A percentile compares a stretch with the other conserved stretches of the same genome.
phyloP scores from a whole-genome alignment of 176 grass and related monocot species.

The Thinopyrum elongatum region DNA sequence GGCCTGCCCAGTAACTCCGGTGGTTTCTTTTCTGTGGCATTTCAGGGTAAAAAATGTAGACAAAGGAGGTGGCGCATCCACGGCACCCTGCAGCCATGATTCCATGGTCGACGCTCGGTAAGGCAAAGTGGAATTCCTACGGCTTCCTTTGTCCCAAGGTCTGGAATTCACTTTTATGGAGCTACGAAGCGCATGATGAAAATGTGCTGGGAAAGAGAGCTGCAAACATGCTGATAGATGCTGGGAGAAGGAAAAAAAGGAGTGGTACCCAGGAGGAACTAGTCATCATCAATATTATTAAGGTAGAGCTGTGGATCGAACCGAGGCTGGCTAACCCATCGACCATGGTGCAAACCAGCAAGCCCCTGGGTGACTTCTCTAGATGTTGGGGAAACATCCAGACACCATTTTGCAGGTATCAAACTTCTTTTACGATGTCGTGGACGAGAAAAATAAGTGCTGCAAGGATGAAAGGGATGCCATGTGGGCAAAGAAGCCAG shows the following conservation, averaged over 20 bases:
- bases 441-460: constrained; percentile 11
- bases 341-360: not conserved
- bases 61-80: not conserved
- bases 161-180: constrained; percentile 36
- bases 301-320: not conserved
- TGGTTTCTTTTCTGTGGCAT: not conserved
- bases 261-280: not conserved
- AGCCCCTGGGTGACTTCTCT: not conserved
- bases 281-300: not conserved
- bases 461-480: constrained; percentile 28
- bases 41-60: not conserved
- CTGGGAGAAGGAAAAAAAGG: not conserved
- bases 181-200: constrained; percentile 30
- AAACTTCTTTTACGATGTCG: constrained; percentile 20
- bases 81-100: not conserved
- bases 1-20: not conserved
- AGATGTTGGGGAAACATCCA: constrained; percentile 12
- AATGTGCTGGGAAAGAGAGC: constrained; percentile 38
- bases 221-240: constrained; percentile 34
- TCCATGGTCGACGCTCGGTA: not conserved
- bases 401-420: constrained; percentile 36
- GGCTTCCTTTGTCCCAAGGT: not conserved
- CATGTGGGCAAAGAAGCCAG: constrained; percentile 4
- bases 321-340: not conserved
- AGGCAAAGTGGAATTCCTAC: not conserved